Evolutionary conservation across 2,329 filamentous ascomycete genomes (phyloP), one percentile per base, ranked within the genome.

Genomic region (Alternaria sp.): DNA sequence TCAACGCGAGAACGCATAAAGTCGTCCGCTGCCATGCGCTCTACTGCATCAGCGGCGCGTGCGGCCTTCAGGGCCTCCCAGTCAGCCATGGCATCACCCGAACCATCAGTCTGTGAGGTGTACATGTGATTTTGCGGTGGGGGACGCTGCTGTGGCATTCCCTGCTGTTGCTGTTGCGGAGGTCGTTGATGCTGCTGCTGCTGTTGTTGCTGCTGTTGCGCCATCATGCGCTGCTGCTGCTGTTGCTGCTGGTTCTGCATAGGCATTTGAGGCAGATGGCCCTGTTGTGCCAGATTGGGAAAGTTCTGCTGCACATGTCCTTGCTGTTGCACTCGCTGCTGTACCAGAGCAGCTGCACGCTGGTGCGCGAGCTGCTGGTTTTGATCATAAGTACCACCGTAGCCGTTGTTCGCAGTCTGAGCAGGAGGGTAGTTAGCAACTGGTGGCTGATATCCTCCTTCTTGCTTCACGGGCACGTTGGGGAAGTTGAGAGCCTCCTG

Each of bases 71-170:
- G 82, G 9, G 86, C 87, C 30, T 81, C 78, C 79, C 84, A 85
- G 58, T 88, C 84, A 6, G 87, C 87, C 45, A 88, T 80, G 4
- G 86, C 85, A 60, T 85, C 85, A 66, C 89, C 90, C 30, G 91
- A 83, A 55, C 94, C 95, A 75, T 98, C 95, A 14, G 90, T 90
- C 78, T 97, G 92, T 23, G 89, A 81, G 51, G 83, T 83, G 55
- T 80, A 78, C 30, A 78, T 64, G 12, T 77, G 72, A 33, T 56
- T 66, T 49, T 68, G 67, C 37, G 75, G 76, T 6, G 75, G 75
- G 2, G 66, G 67, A 12, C 64, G 68, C 37, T 72, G 70, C 10
- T 70, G 70, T 12, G 61, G 67, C 56, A 67, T 73, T 54, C 81
- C 68, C 63, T 73, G 74, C 49, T 77, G 71, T 15, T 51, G 59